Evolutionary conservation across 2,329 filamentous ascomycete genomes (phyloP), one percentile per base, ranked within the genome.

Genomic region (Fusarium piperis): DNA sequence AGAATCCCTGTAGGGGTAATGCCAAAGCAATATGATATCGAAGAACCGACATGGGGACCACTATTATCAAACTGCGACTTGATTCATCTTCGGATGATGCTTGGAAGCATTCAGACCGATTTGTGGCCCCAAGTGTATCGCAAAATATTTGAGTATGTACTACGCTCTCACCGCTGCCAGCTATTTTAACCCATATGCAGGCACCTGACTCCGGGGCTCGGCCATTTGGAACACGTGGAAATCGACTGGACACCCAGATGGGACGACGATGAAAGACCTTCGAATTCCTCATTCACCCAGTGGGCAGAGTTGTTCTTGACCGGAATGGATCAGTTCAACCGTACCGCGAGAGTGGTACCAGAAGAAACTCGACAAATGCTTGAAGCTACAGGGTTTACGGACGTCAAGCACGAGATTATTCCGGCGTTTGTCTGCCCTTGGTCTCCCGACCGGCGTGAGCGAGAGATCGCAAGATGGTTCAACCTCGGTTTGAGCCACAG

Each of bases 211-310:
- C 94, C 94, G 2, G 91, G 91, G 2, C 87, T 84, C 41, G 95
- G 95, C 60, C 88, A 87, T 78, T 87, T 98, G 62, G 95, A 98
- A 81, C 94, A 97, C 74, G 89, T 97, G 53, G 95, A 98, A 79
- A 92, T 98, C 61, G 94, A 98, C 80, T 93, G 93, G 81, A 85
- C 88, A 53, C 94, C 94, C 18, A 89, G 89, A 58, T 92, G 90
- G 77, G 91, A 94, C 70, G 90, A 93, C 74, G 86, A 87, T 36
- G 89, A 89, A 1, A 81, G 93, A 15, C 85, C 88, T 12, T 72
- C 81, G 5, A 82, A 89, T 38, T 89, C 91, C 9, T 83, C 86
- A 30, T 83, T 95, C 16, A 81, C 84, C 48, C 83, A 89, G 74
- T 97, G 94, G 94, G 92, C 91, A 68, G 82, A 88, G 28, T 88